These are phyloP conservation scores for Auricularia sp. DNA, from an alignment of 768 basidiomycete genomes.

Conservation along the genomic window DNA sequence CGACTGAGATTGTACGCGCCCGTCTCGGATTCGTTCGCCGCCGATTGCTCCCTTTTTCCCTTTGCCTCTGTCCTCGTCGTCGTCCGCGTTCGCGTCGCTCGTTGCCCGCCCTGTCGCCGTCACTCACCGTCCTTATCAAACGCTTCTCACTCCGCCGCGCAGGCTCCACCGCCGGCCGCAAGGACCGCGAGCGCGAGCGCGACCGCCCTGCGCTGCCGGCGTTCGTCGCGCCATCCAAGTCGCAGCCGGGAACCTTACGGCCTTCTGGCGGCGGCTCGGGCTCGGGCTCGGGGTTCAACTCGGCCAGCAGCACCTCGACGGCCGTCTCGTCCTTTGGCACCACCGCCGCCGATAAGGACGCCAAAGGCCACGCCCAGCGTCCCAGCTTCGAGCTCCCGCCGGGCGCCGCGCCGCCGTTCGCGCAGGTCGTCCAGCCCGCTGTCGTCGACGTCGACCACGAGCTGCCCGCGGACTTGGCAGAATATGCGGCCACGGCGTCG, in stretches of 20 bases:
- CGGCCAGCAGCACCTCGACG: not conserved
- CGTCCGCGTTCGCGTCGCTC: not conserved
- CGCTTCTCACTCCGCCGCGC: not conserved
- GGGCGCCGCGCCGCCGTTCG: not conserved
- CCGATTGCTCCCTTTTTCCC: no score
- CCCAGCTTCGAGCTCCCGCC: not conserved
- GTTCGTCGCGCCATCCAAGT: not conserved
- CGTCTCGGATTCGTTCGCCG: no score
- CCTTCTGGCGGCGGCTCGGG: not conserved
- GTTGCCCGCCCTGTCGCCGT: not conserved
- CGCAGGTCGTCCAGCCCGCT: not conserved
- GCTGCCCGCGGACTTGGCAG: not conserved
- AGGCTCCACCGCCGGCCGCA: not conserved
- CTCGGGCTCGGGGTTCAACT: not conserved
- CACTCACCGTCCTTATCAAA: not conserved
- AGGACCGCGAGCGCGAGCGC: not conserved
- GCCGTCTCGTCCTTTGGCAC: not conserved
- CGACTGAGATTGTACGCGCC: no score
- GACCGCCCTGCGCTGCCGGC: not conserved
- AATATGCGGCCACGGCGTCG: not conserved
- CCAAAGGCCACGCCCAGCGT: not conserved
- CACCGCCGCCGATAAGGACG: not conserved
- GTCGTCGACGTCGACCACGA: not conserved
- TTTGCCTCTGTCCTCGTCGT: not conserved
- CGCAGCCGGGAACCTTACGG: not conserved